Conservation (phyloP, 2,329 filamentous ascomycete species). For the Verticillium nonalfalfae region DNA sequence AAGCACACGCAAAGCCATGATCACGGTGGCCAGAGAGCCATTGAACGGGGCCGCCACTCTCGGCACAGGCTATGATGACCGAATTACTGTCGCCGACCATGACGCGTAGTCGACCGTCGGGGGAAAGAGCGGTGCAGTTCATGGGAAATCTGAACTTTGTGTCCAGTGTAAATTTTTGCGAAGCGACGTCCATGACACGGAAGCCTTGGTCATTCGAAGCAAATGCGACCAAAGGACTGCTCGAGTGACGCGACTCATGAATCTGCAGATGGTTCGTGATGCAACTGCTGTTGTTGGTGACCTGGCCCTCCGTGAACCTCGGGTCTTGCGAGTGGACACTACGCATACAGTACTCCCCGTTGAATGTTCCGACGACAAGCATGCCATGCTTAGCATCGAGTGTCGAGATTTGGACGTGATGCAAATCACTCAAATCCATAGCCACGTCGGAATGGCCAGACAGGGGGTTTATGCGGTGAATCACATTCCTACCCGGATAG, state of each 20-base stretch:
- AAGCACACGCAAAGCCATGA: constrained; percentile 71
- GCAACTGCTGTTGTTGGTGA: constrained; percentile 41
- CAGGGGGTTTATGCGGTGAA: constrained; percentile 47
- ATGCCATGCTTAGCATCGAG: constrained; percentile 46
- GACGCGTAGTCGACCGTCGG: constrained; percentile 63
- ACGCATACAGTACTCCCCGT: constrained; percentile 47
- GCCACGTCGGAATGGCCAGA: constrained; percentile 36
- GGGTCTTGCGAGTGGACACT: constrained; percentile 32
- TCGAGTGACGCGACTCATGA: constrained; percentile 44
- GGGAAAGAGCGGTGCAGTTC: constrained; percentile 68
- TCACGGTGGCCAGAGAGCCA: constrained; percentile 59
- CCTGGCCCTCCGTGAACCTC: constrained; percentile 35
- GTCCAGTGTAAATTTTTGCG: constrained; percentile 51
- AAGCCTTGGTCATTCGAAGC: constrained; percentile 57
- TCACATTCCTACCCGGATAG: constrained; percentile 44
- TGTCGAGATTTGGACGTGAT: constrained; percentile 39
- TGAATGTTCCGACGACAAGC: constrained; percentile 54
- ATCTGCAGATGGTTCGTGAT: constrained; percentile 63
- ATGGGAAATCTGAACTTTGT: constrained; percentile 52
- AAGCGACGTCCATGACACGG: constrained; percentile 51
- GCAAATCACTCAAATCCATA: constrained; percentile 34
- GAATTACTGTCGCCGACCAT: constrained; percentile 65
- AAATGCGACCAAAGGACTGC: constrained; percentile 49
- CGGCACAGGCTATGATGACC: constrained; percentile 62
- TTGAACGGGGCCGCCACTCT: constrained; percentile 53